Evolutionary conservation across 768 basidiomycete species (phyloP).

Genomic region (Lactarius akahatsu): DNA sequence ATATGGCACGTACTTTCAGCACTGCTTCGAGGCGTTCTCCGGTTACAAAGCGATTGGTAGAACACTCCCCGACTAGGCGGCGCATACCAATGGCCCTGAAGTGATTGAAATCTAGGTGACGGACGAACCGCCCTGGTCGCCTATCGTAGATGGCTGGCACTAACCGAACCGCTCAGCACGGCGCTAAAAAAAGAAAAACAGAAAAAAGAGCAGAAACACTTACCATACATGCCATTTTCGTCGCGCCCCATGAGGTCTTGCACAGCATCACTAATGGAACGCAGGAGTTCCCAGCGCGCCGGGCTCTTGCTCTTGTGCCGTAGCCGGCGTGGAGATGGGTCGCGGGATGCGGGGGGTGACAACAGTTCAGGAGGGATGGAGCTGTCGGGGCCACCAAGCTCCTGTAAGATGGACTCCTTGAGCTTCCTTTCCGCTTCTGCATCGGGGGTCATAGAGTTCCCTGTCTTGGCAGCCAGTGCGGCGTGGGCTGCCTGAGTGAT

Average conservation of each 20-base stretch:
- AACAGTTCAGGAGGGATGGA: constrained; percentile 74
- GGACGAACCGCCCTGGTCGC: constrained; percentile 76
- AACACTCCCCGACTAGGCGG: constrained; percentile 86
- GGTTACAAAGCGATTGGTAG: constrained; percentile 90
- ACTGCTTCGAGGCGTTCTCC: constrained; percentile 78
- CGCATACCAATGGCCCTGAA: constrained; percentile 97
- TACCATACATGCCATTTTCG: constrained; percentile 73
- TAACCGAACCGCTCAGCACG: constrained; percentile 32
- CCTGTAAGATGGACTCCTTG: constrained; percentile 37
- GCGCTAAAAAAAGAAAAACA: constrained; percentile 21
- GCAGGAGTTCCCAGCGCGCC: constrained; percentile 79
- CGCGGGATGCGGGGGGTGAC: constrained; percentile 76
- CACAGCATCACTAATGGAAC: constrained; percentile 75
- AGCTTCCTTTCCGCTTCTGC: constrained; percentile 48
- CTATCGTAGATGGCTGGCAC: constrained; percentile 71
- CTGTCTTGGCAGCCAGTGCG: constrained; percentile 47
- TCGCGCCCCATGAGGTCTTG: constrained; percentile 63
- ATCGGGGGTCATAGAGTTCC: constrained; percentile 11
- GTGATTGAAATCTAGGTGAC: constrained; percentile 91
- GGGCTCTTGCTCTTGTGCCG: constrained; percentile 78
- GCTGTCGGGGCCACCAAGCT: constrained; percentile 59
- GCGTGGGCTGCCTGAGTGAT: constrained; percentile 66
- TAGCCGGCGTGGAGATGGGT: constrained; percentile 76
- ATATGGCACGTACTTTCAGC: constrained; percentile 56
- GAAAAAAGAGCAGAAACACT: constrained; percentile 31